Conservation (phyloP, 768 basidiomycete genomes). For the Lyophyllum shimeji region DNA sequence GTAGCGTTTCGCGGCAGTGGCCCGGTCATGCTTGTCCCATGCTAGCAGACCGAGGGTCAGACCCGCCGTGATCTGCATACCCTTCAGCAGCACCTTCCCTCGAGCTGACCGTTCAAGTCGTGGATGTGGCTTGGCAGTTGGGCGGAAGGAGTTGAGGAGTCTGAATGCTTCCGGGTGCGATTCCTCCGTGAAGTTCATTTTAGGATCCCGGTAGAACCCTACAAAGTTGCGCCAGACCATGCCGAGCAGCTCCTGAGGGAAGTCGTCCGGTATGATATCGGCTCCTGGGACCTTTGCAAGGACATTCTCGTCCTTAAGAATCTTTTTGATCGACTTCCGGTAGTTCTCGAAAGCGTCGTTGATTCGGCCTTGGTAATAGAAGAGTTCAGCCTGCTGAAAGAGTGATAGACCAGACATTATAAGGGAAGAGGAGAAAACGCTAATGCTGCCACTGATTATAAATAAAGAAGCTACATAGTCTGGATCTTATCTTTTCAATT, state of each 20-base stretch:
- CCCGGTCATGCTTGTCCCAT: constrained; percentile 30
- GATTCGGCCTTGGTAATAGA: constrained; percentile 9
- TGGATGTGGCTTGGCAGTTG: constrained; percentile 16
- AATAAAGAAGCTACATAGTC: too few species aligned
- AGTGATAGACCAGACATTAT: constrained; percentile 10
- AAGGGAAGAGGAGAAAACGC: not conserved
- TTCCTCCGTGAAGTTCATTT: constrained; percentile 19
- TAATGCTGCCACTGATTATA: too few species aligned
- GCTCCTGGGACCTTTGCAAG: constrained; percentile 17
- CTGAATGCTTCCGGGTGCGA: constrained; percentile 29
- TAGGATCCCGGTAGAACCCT: constrained; percentile 25
- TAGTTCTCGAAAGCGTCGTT: constrained; percentile 26
- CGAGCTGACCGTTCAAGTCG: constrained; percentile 20
- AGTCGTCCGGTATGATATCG: constrained; percentile 15
- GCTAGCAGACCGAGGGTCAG: constrained; percentile 30
- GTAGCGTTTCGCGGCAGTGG: constrained; percentile 32
- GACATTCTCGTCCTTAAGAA: constrained; percentile 26
- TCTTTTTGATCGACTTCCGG: constrained; percentile 26
- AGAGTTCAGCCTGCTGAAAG: constrained; percentile 1
- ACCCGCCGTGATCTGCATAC: constrained; percentile 28
- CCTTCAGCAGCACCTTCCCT: constrained; percentile 28
- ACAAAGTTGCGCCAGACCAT: constrained; percentile 27
- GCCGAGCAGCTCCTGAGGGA: constrained; percentile 24
- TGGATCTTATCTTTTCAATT: too few species aligned
- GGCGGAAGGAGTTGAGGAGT: constrained; percentile 27